A percentile compares a stretch with the other conserved stretches of the same genome.
Conservation (phyloP, 2,329 filamentous ascomycete genomes). For the Scopulariopsis brevicaulis region DNA sequence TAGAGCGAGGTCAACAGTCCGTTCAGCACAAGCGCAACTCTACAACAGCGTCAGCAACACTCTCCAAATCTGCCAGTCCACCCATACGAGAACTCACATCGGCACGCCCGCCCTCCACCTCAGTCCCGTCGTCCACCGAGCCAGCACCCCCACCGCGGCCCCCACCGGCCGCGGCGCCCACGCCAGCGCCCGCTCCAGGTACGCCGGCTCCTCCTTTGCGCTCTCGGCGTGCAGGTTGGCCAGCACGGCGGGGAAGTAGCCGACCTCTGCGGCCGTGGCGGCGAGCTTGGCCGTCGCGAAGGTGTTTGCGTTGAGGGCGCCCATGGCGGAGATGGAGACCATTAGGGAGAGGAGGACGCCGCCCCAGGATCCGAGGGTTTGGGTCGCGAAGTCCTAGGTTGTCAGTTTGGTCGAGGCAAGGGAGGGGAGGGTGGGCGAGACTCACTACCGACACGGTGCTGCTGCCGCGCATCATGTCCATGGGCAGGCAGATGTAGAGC, state of each 20-base stretch:
- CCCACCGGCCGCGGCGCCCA: constrained; percentile 34
- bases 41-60: constrained; percentile 6
- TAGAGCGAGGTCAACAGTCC: constrained; percentile 61
- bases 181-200: constrained; percentile 83
- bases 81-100: constrained; percentile 8
- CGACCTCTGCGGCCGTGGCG: constrained; percentile 90
- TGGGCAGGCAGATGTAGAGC: constrained; percentile 88
- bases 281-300: constrained; percentile 89
- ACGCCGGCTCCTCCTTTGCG: constrained; percentile 72
- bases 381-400: constrained; percentile 55
- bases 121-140: constrained; percentile 12
- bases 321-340: constrained; percentile 86
- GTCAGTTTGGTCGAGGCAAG: not conserved
- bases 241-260: constrained; percentile 71
- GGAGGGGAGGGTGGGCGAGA: not conserved
- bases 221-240: constrained; percentile 68
- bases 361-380: constrained; percentile 79
- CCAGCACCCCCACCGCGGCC: constrained; percentile 10
- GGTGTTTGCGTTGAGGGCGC: constrained; percentile 84
- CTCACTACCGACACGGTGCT: constrained; percentile 83
- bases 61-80: not conserved
- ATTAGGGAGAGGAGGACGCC: constrained; percentile 77
- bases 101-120: constrained; percentile 11
- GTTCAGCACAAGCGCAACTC: constrained; percentile 69
- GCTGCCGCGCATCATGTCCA: constrained; percentile 66